A percentile compares a stretch with the other conserved stretches of the same genome.
These are phyloP conservation scores for Sporothrix brasiliensis DNA, from an alignment of 2,329 filamentous ascomycete species.

Conservation along the genomic window DNA sequence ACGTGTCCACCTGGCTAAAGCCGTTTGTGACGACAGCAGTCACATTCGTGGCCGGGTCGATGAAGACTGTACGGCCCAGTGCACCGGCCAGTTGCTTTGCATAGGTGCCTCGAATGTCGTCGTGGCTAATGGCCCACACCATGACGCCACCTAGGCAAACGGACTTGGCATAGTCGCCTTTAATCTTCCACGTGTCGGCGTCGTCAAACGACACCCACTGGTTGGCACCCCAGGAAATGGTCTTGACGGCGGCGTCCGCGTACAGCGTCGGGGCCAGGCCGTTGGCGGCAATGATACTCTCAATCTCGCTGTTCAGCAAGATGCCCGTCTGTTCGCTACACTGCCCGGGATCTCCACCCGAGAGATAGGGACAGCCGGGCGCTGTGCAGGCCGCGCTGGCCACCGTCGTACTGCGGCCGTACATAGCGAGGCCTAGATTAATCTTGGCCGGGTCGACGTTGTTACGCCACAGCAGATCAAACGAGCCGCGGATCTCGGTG, in stretches of 20 bases:
- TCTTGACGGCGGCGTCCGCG: slow-evolving; percentile 40
- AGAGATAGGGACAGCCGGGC: slow-evolving; percentile 38
- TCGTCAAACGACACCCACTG: slow-evolving; percentile 45
- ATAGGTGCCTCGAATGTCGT: slow-evolving; percentile 1
- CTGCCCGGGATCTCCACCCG: slow-evolving; percentile 34
- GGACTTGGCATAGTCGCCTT: slow-evolving; percentile 39
- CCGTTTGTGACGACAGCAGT: neutral
- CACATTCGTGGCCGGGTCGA: neutral
- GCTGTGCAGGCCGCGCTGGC: slow-evolving; percentile 37
- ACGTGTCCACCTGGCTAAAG: neutral
- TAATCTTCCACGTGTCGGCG: slow-evolving; percentile 39
- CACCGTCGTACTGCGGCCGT: slow-evolving; percentile 40
- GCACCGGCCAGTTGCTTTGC: neutral
- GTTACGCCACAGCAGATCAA: slow-evolving; percentile 54
- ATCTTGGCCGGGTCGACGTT: slow-evolving; percentile 49
- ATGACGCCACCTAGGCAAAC: slow-evolving; percentile 40
- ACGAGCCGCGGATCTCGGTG: slow-evolving; percentile 48
- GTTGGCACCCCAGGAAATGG: slow-evolving; percentile 38
- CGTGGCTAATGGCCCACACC: slow-evolving; percentile 34
- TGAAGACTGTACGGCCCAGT: slow-evolving; percentile 6
- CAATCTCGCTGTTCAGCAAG: slow-evolving; percentile 39
- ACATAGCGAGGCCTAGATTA: slow-evolving; percentile 50
- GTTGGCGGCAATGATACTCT: slow-evolving; percentile 34
- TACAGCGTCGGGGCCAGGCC: slow-evolving; percentile 31
- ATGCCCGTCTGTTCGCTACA: slow-evolving; percentile 38